A percentile compares a stretch with the other conserved stretches of the same genome.
Conservation (phyloP, 495 filamentous ascomycete species). For the Daldinia concentrica region DNA sequence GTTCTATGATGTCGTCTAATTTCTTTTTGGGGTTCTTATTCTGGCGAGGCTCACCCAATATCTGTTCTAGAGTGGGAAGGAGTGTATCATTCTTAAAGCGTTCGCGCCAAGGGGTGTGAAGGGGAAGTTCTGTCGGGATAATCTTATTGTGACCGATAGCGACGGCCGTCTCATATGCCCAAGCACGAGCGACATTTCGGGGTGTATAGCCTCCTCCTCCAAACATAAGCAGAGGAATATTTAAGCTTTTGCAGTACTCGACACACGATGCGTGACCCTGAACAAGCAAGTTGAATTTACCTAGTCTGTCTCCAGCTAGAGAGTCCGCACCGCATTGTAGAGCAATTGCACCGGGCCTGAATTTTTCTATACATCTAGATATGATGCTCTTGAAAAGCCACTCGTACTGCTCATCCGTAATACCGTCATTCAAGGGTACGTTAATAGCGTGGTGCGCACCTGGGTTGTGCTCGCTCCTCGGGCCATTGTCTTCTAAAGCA, state of each 20-base stretch:
- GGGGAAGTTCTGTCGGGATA: conserved; percentile 77
- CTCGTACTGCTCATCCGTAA: conserved; percentile 91
- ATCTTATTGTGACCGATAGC: conserved; percentile 77
- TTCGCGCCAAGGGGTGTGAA: conserved; percentile 76
- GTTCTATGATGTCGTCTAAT: conserved; percentile 74
- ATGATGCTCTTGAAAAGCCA: conserved; percentile 85
- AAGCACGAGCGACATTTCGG: conserved; percentile 92
- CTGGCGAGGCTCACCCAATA: conserved; percentile 63
- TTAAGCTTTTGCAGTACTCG: conserved; percentile 79
- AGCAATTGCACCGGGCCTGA: conserved; percentile 86
- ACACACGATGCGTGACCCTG: conserved; percentile 92
- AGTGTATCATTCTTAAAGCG: conserved; percentile 87
- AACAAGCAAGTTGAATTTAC: conserved; percentile 96
- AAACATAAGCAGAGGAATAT: conserved; percentile 84
- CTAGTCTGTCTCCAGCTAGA: conserved; percentile 89
- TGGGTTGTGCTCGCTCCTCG: conserved; percentile 81
- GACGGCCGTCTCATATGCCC: conserved; percentile 95
- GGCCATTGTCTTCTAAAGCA: conserved; percentile 88
- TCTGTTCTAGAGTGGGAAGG: conserved; percentile 77
- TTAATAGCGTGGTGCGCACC: conserved; percentile 97
- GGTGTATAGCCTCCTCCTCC: conserved; percentile 98
- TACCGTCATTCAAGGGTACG: conserved; percentile 93
- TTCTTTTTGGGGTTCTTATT: conserved; percentile 84
- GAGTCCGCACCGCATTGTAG: conserved; percentile 97
- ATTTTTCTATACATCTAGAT: conserved; percentile 75